Conservation (phyloP, 345 rosid genomes). For the Linum trigynum region DNA sequence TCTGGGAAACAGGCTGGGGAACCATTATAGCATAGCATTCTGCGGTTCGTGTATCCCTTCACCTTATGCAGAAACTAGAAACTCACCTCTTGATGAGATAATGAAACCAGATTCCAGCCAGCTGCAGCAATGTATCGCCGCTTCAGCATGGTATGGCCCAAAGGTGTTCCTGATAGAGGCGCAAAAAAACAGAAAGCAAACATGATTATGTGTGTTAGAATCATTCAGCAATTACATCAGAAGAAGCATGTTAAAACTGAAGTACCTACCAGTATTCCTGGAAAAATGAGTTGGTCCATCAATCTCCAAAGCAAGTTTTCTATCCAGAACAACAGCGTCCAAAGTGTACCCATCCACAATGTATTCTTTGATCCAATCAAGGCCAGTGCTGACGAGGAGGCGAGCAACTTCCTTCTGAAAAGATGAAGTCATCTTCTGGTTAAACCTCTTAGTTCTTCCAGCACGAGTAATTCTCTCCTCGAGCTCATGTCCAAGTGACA, state of each 20-base stretch:
- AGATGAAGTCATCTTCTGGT: conserved; percentile 73
- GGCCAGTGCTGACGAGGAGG: conserved; percentile 77
- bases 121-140: conserved; percentile 62
- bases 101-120: conserved; percentile 77
- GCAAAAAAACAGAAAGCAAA: background rate
- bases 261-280: conserved; percentile 58
- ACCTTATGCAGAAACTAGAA: background rate
- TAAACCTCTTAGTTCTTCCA: conserved; percentile 76
- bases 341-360: conserved; percentile 58
- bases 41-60: too few relatives aligned
- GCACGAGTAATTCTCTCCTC: conserved; percentile 58
- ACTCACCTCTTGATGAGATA: conserved; percentile 73
- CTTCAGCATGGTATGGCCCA: conserved; percentile 84
- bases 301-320: conserved; percentile 77
- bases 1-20: too few relatives aligned
- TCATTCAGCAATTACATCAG: background rate
- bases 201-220: background rate
- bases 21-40: too few relatives aligned
- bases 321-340: conserved; percentile 76
- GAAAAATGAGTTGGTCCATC: conserved; percentile 96
- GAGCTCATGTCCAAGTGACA: conserved; percentile 42
- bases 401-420: conserved; percentile 86
- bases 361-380: conserved; percentile 76
- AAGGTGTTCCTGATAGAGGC: conserved; percentile 47
- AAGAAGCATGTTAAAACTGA: conserved; percentile 3